Evolutionary conservation across 2,329 filamentous ascomycete species (phyloP).

Genomic region (Paraphoma sp.): DNA sequence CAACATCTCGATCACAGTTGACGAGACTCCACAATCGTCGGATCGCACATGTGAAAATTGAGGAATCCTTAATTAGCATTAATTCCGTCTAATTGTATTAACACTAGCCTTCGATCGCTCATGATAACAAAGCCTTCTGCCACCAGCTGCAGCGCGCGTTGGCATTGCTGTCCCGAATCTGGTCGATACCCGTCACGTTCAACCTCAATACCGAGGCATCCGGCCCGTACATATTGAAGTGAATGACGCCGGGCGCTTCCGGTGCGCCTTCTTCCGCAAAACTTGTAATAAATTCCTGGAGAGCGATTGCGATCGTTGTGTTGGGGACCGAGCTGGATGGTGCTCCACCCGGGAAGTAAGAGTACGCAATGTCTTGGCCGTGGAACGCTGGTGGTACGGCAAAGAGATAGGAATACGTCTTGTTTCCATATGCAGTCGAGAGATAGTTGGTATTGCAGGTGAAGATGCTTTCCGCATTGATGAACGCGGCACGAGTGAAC

Average conservation of each 20-base stretch:
- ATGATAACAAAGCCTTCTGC: slow-evolving; percentile 56
- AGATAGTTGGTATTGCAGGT: slow-evolving; percentile 62
- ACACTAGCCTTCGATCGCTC: background rate
- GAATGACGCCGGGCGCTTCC: slow-evolving; percentile 47
- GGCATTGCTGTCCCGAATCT: slow-evolving; percentile 54
- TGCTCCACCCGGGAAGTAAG: slow-evolving; percentile 56
- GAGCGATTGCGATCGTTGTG: slow-evolving; percentile 48
- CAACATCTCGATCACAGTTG: background rate
- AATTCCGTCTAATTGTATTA: background rate
- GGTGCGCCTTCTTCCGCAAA: slow-evolving; percentile 52
- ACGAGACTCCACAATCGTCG: background rate
- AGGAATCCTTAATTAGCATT: background rate
- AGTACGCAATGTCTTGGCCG: slow-evolving; percentile 60
- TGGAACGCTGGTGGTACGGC: slow-evolving; percentile 61
- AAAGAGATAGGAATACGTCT: slow-evolving; percentile 61
- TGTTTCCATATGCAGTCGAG: slow-evolving; percentile 53
- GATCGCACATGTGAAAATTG: background rate
- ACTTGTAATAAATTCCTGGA: slow-evolving; percentile 55
- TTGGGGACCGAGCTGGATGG: slow-evolving; percentile 30
- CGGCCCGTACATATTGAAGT: slow-evolving; percentile 56
- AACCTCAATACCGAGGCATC: slow-evolving; percentile 55
- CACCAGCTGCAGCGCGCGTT: slow-evolving; percentile 61
- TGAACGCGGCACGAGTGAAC: slow-evolving; percentile 51
- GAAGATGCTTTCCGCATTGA: slow-evolving; percentile 55
- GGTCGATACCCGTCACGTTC: slow-evolving; percentile 50